Base-by-base conservation (phyloP, 2,329 filamentous ascomycete genomes). In the Spiromastix sp. region DNA sequence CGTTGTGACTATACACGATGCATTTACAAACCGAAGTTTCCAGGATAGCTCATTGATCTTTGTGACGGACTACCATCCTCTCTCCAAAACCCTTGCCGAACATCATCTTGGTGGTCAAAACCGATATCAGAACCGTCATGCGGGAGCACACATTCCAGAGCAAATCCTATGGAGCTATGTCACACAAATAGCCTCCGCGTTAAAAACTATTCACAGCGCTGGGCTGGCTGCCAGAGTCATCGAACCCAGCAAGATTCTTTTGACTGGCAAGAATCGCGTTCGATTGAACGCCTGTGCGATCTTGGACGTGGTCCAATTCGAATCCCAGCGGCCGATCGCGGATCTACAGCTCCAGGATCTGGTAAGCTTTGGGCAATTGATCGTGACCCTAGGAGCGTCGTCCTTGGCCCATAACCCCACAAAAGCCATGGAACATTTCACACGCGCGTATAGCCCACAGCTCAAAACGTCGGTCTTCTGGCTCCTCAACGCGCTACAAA, bases 41-140 rank as follows among this genome's bases (percentile, higher is more conserved):
- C 85, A 85, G 37, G 91, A 96, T 56, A 93, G 85, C 59, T 96
- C 91, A 3, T 71, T 98, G 36, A 81, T 98, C 32, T 82, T 98
- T 50, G 86, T 93, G 16, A 91, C 85, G 42, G 85, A 93, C 56
- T 98, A 94, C 52, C 84, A 91, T 51, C 89, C 91, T 1, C 70
- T 91, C 13, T 85, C 89, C 2, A 93, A 91, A 59, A 94, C 89
- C 0, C 71, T 98, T 16, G 76, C 81, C 21, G 89, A 96, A 51
- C 76, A 83, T 48, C 84, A 95, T 37, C 46, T 66, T 31, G 56
- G 57, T 26, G 51, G 52, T 26, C 55, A 57, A 26, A 57, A 49
- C 25, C 55, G 63, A 21, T 61, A 60, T 30, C 51, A 56, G 54
- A 54, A 59, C 57, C 56, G 69, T 38, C 55, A 56, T 18, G 38